Evolutionary conservation across 371 early-diverging fungal species (phyloP), one percentile per base, ranked within the genome.

Genomic region (Lichtheimia corymbifera): DNA sequence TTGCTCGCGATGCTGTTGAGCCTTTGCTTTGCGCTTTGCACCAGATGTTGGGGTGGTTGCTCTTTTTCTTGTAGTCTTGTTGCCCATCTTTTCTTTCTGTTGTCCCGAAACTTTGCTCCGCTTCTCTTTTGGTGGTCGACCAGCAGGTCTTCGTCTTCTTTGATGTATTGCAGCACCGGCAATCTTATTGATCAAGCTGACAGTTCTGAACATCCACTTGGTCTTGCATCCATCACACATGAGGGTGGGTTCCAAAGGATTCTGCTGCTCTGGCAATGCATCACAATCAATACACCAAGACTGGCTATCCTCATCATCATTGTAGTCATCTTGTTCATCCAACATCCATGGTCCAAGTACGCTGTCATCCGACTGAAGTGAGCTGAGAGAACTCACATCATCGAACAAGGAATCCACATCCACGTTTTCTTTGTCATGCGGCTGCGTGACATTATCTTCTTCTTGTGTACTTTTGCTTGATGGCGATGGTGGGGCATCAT

Each of bases 341-440:
- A 12, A 18, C 18, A 47, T 66, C 77, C 77, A 77, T 22, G 77
- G 77, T 4, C 77, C 77, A 9, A 77, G 40, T 0, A 77, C 74
- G 58, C 74, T 68, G 40, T 77, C 77, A 42, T 77, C 77, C 2
- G 74, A 74, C 51, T 73, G 77, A 20, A 72, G 45, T 7, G 70
- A 68, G 18, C 64, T 70, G 5, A 70, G 30, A 13, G 70, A 67
- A 28, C 64, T 62, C 1, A 47, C 35, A 28, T 72, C 72, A 35
- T 65, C 63, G 6, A 51, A 44, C 20, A 56, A 18, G 28, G 42
- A 55, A 12, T 22, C n/a, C 40, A 50, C 14, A 1, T 50, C 58
- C 4, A 2, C 55, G 3, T 22, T 22, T 22, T 53, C 62, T 20
- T 47, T 28, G 4, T 42, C 30, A 44, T 50, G 3, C 24, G 17